These are phyloP conservation scores for Mycena belliarum DNA, from an alignment of 768 basidiomycete species.

Conservation along the genomic window DNA sequence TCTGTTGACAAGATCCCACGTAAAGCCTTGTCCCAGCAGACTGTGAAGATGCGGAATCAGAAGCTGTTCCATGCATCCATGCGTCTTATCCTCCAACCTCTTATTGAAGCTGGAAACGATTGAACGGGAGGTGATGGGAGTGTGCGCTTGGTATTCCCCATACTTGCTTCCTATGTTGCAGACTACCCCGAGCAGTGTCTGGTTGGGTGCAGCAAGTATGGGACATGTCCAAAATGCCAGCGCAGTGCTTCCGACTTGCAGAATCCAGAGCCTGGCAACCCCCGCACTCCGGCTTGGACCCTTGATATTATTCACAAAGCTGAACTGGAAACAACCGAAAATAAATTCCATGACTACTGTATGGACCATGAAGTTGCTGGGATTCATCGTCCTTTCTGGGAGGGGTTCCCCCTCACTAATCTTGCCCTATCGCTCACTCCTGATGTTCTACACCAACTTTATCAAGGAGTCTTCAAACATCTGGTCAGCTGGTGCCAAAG, in stretches of 20 bases:
- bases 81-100: conserved; percentile 31
- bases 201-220: conserved; percentile 25
- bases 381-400: conserved; percentile 2
- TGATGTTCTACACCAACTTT: no score
- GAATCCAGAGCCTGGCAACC: neutral
- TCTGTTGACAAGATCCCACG: conserved; percentile 34
- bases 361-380: conserved; percentile 10
- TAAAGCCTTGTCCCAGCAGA: conserved; percentile 8
- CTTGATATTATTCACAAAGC: neutral
- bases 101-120: conserved; percentile 25
- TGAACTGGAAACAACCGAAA: neutral
- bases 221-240: conserved; percentile 27
- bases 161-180: conserved; percentile 1
- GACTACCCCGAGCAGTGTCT: conserved; percentile 45
- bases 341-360: conserved; percentile 4
- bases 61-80: conserved; percentile 34
- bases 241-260: conserved; percentile 19
- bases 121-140: conserved; percentile 37
- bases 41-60: conserved; percentile 3
- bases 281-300: conserved; percentile 3
- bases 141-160: conserved; percentile 17
- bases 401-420: no score
- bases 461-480: no score
- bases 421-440: no score
- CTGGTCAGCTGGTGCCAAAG: no score